Percentiles rank a stretch among this genome's conserved stretches.
phyloP scores from a whole-genome alignment of 345 rosid genomes.

The Lagerstroemia speciosa region DNA sequence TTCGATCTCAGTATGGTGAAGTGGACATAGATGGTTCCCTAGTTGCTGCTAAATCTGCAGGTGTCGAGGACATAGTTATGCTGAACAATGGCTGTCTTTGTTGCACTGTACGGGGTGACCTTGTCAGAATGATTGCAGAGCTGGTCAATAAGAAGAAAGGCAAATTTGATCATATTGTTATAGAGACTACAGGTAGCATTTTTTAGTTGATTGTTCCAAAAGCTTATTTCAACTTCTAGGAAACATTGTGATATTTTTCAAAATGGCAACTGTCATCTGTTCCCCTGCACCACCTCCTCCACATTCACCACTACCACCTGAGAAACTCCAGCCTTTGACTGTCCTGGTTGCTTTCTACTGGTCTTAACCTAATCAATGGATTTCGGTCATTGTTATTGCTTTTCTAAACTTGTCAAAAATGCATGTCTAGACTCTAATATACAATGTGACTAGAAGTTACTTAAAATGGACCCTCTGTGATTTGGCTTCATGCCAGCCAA shows the following conservation, averaged over 20 bases:
- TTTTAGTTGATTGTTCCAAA: background rate
- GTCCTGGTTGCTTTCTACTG: background rate
- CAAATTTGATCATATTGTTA: constrained; percentile 81
- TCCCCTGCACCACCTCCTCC: background rate
- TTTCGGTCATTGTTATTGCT: background rate
- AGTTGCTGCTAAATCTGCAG: constrained; percentile 81
- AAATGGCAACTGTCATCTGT: no score
- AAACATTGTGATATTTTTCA: no score
- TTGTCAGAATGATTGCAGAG: constrained; percentile 85
- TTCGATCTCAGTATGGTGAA: constrained; percentile 67
- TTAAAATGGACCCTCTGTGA: background rate
- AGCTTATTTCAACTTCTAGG: background rate
- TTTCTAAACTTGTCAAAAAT: background rate
- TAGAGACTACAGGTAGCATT: constrained; percentile 77
- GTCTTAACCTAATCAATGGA: background rate
- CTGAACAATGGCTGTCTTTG: constrained; percentile 96
- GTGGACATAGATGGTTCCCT: constrained; percentile 92
- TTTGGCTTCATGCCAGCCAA: background rate
- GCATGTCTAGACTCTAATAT: background rate
- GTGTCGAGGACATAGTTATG: constrained; percentile 86
- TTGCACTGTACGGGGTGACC: constrained; percentile 97
- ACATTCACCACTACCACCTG: background rate
- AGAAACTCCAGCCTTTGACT: background rate
- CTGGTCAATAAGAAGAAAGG: constrained; percentile 76
- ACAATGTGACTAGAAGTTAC: background rate